Evolutionary conservation across 139 green algal species (phyloP).

Genomic region (Chlorella sp.): DNA sequence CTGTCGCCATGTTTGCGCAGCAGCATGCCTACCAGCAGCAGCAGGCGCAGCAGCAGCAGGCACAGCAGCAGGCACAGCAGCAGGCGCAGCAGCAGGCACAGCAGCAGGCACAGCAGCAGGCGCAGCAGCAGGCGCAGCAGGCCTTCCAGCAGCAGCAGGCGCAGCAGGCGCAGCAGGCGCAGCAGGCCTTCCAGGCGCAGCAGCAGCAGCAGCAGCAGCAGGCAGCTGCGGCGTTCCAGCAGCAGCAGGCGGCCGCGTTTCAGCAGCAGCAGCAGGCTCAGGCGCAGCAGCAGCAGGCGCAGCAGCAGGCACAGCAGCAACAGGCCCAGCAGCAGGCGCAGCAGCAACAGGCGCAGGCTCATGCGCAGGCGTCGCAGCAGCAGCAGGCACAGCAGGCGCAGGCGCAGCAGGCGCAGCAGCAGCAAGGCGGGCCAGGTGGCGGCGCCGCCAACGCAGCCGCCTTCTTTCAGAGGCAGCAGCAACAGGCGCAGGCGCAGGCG

Average conservation of each 20-base stretch:
- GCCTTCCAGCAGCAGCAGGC: neutral
- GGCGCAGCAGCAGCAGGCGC: neutral
- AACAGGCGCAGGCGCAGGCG: conserved; percentile 4
- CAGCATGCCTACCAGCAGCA: conserved; percentile 16
- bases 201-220: neutral
- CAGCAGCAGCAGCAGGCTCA: neutral
- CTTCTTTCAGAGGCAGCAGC: conserved; percentile 9
- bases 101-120: neutral
- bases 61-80: neutral
- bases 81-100: neutral
- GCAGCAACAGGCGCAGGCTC: neutral
- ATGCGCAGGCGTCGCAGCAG: neutral
- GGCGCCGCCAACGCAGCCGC: neutral
- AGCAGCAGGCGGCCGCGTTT: neutral
- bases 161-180: neutral
- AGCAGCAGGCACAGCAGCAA: neutral
- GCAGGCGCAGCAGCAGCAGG: conserved; percentile 16
- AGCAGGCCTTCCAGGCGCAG: neutral
- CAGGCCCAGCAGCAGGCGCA: neutral
- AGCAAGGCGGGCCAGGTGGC: neutral
- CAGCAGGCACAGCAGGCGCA: conserved; percentile 3
- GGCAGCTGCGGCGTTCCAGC: neutral
- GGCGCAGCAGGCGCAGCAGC: neutral
- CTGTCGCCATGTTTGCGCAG: conserved; percentile 6
- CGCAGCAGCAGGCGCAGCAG: neutral